Percentiles rank a stretch among this genome's conserved stretches.
These are phyloP conservation scores for Phycomyces blakesleeanus DNA, from an alignment of 192 early-diverging fungal genomes.

Conservation along the genomic window DNA sequence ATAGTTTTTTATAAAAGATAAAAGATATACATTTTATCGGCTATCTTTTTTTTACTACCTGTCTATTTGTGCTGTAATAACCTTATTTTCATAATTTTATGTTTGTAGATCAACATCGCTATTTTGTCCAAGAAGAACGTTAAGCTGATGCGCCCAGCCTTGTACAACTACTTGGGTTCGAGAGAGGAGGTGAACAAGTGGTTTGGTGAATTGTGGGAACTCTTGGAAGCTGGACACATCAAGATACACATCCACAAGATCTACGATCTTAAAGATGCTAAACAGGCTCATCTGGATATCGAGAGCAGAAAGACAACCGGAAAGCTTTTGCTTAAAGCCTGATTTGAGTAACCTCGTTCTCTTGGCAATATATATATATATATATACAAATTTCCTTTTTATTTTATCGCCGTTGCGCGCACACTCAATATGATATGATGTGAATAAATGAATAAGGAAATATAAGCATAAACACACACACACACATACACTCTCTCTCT, in stretches of 20 bases:
- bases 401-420: too few species aligned
- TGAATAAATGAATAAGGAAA: too few species aligned
- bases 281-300: constrained; percentile 75
- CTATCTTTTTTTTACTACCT: too few species aligned
- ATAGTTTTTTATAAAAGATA: too few species aligned
- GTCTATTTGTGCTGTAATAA: too few species aligned
- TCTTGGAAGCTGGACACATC: constrained; percentile 59
- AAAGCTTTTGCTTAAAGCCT: constrained; percentile 58
- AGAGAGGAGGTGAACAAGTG: constrained; percentile 64
- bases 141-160: constrained; percentile 61
- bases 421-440: too few species aligned
- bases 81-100: background rate
- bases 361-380: too few species aligned
- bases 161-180: constrained; percentile 62
- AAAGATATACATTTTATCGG: too few species aligned
- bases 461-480: too few species aligned
- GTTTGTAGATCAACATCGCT: constrained; percentile 15
- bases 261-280: constrained; percentile 72
- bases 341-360: too few species aligned
- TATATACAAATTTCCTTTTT: too few species aligned
- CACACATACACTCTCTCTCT: too few species aligned
- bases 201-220: constrained; percentile 54
- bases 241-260: constrained; percentile 68
- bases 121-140: constrained; percentile 63
- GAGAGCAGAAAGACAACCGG: constrained; percentile 68